Evolutionary conservation across 169 alveolate genomes (phyloP), one percentile per base, ranked within the genome.

Genomic region (Cryptosporidium bovis): DNA sequence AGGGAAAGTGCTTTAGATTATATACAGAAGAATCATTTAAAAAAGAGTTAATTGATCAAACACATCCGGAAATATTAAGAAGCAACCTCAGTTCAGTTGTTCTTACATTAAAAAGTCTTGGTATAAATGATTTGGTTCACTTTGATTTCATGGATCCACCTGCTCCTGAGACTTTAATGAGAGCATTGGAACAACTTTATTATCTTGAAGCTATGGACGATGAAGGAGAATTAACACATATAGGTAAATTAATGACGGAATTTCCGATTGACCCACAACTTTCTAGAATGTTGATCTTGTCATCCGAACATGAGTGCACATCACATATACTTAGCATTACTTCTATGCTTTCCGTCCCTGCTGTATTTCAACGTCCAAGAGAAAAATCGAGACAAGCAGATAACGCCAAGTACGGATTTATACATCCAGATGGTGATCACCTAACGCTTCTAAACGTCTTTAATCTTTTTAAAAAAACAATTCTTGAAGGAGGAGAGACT

Each of bases 91-190:
- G 98, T 15, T 83, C 95, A 29, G 99, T 98, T 36, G 99, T 98
- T 34, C 93, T 98, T 64, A 96, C 96, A 65, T 93, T 98, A 90
- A 96, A 96, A 92, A 97, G 96, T 90, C 92, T 98, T 66, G 99
- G 99, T 34, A 97, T 98, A 8, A 95, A 97, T 50, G 99, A 98
- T 93, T 91, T 98, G 69, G 99, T 98, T 31, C 99, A 98, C 92
- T 98, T 98, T 90, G 99, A 98, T 90, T 98, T 97, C 87, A 98
- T 98, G 98, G 99, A 98, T 91, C 99, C 99, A 0, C 99, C 99
- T 13, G 99, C 99, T 20, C 99, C 99, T 27, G 99, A 98, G 90
- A 98, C 99, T 44, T 91, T 98, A 89, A 95, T 96, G 99, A 91
- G 99, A 82, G 99, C 99, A 0, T 91, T 97, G 7, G 99, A 97